phyloP scores from a whole-genome alignment of 805 yeast species.

The Millerozyma miso region DNA sequence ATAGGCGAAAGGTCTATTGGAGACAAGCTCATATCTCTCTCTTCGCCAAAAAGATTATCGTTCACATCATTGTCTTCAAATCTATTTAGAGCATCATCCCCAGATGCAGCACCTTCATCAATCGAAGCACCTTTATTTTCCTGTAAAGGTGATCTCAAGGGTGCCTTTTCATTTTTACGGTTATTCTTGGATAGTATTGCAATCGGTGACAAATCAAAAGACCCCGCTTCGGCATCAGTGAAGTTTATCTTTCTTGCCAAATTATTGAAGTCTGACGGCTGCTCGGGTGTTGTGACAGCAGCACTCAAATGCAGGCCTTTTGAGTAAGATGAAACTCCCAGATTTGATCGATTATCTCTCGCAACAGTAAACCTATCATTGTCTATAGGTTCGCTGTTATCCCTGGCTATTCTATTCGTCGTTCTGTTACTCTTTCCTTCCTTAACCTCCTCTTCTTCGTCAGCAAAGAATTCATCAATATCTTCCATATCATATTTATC shows the following conservation, averaged over 20 bases:
- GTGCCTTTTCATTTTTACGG: conserved; percentile 22
- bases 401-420: neutral
- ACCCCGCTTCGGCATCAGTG: conserved; percentile 29
- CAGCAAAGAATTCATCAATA: conserved; percentile 62
- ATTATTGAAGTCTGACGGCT: conserved; percentile 12
- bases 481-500: conserved; percentile 67
- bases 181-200: conserved; percentile 15
- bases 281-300: neutral
- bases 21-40: conserved; percentile 11
- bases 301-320: neutral
- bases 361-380: neutral
- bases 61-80: conserved; percentile 4
- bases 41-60: conserved; percentile 6
- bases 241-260: conserved; percentile 35
- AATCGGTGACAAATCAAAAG: conserved; percentile 28
- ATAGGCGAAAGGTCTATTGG: conserved; percentile 12
- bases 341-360: conserved; percentile 5
- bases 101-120: conserved; percentile 11
- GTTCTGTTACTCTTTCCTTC: neutral
- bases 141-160: conserved; percentile 27
- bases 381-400: conserved; percentile 2
- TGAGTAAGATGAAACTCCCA: conserved; percentile 1
- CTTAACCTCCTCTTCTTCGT: conserved; percentile 31
- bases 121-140: conserved; percentile 10
- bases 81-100: conserved; percentile 19